These are phyloP conservation scores for Anthoceros angustus DNA, from an alignment of 225 moss, liverwort and hornwort species.

Conservation along the genomic window DNA sequence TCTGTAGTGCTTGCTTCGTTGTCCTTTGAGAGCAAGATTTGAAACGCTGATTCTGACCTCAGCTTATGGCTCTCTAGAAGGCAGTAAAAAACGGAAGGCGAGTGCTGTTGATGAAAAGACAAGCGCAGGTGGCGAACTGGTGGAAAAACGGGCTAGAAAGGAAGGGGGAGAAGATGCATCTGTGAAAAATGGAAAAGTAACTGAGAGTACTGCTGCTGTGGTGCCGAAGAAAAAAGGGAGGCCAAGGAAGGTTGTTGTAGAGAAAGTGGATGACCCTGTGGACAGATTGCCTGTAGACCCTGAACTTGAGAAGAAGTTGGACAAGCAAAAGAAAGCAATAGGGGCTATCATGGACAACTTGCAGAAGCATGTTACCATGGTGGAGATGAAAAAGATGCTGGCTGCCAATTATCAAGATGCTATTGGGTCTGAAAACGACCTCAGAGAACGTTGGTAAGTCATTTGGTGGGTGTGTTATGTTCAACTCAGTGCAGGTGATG, in stretches of 20 bases:
- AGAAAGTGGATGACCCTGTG: conserved; percentile 13
- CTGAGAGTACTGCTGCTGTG: neutral
- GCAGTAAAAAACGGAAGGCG: neutral
- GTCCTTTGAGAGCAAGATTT: neutral
- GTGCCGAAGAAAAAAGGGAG: conserved; percentile 25
- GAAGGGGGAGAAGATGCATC: conserved; percentile 12
- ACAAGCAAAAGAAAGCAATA: conserved; percentile 58
- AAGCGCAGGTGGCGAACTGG: conserved; percentile 19
- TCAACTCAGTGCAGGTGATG: neutral
- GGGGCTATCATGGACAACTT: conserved; percentile 89
- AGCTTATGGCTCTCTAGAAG: too few species aligned
- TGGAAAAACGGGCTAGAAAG: conserved; percentile 14
- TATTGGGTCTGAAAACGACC: conserved; percentile 64
- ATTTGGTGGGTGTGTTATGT: neutral
- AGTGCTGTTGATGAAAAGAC: conserved; percentile 1
- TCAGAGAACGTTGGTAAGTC: conserved; percentile 79
- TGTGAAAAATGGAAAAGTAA: conserved; percentile 26
- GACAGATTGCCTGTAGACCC: conserved; percentile 13
- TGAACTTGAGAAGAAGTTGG: conserved; percentile 53
- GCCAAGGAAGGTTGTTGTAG: conserved; percentile 6
- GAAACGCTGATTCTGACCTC: neutral
- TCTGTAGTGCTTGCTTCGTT: neutral
- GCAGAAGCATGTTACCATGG: conserved; percentile 37
- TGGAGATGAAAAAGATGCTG: conserved; percentile 57
- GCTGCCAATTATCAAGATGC: conserved; percentile 52